Evolutionary conservation across 1,284 basidiomycete species (phyloP).

Genomic region (Pseudozyma tsukubaensis): DNA sequence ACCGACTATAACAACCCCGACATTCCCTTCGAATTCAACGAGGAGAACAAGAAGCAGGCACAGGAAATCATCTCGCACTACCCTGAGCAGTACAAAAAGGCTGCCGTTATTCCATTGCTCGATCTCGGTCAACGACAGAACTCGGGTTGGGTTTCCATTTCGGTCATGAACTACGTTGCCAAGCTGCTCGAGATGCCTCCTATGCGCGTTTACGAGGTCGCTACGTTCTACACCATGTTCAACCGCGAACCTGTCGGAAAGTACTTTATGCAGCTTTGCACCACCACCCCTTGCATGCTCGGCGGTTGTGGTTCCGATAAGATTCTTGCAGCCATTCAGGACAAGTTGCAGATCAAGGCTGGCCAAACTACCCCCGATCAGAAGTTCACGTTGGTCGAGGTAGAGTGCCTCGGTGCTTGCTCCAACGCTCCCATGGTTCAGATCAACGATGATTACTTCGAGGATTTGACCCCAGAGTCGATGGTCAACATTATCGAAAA

Average conservation of each 20-base stretch:
- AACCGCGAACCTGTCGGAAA: conserved; percentile 86
- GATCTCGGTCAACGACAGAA: conserved; percentile 98
- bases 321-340: conserved; percentile 86
- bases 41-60: conserved; percentile 84
- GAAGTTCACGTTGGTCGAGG: conserved; percentile 97
- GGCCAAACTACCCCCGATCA: conserved; percentile 94
- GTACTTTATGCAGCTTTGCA: conserved; percentile 97
- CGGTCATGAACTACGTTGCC: conserved; percentile 98
- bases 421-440: conserved; percentile 99
- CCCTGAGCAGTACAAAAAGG: conserved; percentile 95
- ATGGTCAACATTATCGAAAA: conserved; percentile 88
- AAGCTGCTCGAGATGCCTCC: conserved; percentile 88
- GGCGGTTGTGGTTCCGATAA: conserved; percentile 84
- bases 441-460: conserved; percentile 96
- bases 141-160: conserved; percentile 98
- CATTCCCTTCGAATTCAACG: conserved; percentile 89
- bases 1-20: conserved; percentile 79
- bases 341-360: conserved; percentile 83
- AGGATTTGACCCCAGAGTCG: conserved; percentile 93
- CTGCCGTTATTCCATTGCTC: conserved; percentile 92
- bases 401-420: conserved; percentile 96
- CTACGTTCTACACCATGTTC: conserved; percentile 99
- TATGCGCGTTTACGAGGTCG: conserved; percentile 99
- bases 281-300: conserved; percentile 98
- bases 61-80: conserved; percentile 91